These are phyloP conservation scores for Calocera viscosa DNA, from an alignment of 768 basidiomycete species.

Conservation along the genomic window DNA sequence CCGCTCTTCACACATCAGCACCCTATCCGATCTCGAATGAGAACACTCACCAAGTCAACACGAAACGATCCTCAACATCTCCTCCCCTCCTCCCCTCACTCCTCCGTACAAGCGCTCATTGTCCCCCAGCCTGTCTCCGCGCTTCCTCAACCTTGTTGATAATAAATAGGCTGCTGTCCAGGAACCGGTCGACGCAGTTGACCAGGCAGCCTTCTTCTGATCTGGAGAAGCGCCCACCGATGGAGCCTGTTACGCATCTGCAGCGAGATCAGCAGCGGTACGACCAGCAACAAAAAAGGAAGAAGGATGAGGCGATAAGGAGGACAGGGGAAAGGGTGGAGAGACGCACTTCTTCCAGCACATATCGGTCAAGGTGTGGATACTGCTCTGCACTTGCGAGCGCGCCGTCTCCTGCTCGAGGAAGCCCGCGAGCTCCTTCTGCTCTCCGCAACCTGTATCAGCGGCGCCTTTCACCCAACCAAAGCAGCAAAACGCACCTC, in stretches of 20 bases:
- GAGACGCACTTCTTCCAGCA: conserved; percentile 86
- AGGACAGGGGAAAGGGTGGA: conserved; percentile 4
- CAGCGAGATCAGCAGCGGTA: background rate
- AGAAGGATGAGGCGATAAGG: background rate
- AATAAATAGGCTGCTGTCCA: conserved; percentile 75
- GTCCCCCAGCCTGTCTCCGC: conserved; percentile 10
- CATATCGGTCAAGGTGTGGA: conserved; percentile 67
- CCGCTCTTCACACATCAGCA: too few species aligned
- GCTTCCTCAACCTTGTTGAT: conserved; percentile 45
- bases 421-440: conserved; percentile 77
- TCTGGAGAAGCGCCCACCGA: conserved; percentile 64
- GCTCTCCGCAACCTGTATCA: background rate
- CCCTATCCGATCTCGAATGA: too few species aligned
- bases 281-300: background rate
- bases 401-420: conserved; percentile 74
- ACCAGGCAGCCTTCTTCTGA: conserved; percentile 69
- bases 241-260: conserved; percentile 71
- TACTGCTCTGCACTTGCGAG: conserved; percentile 49
- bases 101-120: background rate
- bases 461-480: background rate
- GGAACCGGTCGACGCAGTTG: conserved; percentile 86
- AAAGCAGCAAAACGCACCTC: background rate
- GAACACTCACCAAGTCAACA: background rate
- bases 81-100: too few species aligned
- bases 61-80: too few species aligned